Percentiles rank a stretch among this genome's conserved stretches.
Conservation (phyloP, 1,284 basidiomycete genomes). For the Coniophora puteana region DNA sequence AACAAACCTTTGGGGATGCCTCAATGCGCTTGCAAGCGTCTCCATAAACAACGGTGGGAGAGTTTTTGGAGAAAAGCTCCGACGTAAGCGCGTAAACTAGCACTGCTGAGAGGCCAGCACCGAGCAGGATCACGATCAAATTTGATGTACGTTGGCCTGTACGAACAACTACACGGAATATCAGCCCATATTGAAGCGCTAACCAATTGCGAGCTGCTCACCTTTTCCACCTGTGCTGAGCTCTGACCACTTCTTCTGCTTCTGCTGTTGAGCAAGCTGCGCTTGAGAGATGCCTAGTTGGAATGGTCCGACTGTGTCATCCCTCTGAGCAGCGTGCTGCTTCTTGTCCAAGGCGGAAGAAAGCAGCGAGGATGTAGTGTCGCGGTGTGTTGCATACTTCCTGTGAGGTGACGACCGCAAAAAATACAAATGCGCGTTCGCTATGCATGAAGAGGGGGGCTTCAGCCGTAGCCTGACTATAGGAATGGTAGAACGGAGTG, state of each 20-base stretch:
- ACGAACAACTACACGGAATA: slow-evolving; percentile 54
- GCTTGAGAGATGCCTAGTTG: slow-evolving; percentile 69
- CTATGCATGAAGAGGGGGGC: slow-evolving; percentile 4
- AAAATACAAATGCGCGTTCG: slow-evolving; percentile 3
- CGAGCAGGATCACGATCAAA: slow-evolving; percentile 78
- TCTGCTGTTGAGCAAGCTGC: slow-evolving; percentile 48
- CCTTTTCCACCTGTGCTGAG: slow-evolving; percentile 81
- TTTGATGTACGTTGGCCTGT: slow-evolving; percentile 81
- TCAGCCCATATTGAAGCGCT: neutral
- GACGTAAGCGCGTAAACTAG: slow-evolving; percentile 84
- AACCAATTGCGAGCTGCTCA: slow-evolving; percentile 34
- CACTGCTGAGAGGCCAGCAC: slow-evolving; percentile 77
- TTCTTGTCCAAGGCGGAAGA: slow-evolving; percentile 65
- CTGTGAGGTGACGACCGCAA: slow-evolving; percentile 17
- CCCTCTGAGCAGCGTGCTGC: slow-evolving; percentile 38
- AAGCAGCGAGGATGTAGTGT: slow-evolving; percentile 52
- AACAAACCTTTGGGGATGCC: slow-evolving; percentile 60
- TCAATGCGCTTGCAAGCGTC: slow-evolving; percentile 85
- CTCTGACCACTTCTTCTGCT: slow-evolving; percentile 78
- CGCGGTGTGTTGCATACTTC: slow-evolving; percentile 47
- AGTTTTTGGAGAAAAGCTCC: slow-evolving; percentile 91
- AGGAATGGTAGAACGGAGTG: too few species aligned
- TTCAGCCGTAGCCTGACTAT: too few species aligned
- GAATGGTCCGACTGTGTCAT: slow-evolving; percentile 77
- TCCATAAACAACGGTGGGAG: slow-evolving; percentile 85